Conservation (phyloP, 1,284 basidiomycete species). For the Trichosporon sp. region DNA sequence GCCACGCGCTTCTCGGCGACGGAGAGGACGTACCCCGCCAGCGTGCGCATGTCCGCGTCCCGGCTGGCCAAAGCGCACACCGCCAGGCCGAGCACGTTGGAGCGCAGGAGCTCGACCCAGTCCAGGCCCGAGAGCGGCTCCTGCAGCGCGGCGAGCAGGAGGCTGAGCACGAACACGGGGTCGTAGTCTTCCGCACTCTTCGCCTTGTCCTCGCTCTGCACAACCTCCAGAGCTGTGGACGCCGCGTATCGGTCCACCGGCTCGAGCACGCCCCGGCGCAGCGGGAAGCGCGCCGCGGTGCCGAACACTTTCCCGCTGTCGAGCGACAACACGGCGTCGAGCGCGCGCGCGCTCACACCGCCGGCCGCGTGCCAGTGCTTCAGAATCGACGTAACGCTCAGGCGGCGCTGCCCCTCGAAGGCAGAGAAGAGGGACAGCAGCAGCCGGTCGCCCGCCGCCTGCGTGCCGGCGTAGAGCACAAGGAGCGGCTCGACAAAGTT, state of each 20-base stretch:
- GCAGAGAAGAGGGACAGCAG: constrained; percentile 70
- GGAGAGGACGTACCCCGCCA: constrained; percentile 47
- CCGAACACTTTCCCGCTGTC: constrained; percentile 66
- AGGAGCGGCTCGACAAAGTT: constrained; percentile 73
- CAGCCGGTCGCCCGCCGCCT: constrained; percentile 60
- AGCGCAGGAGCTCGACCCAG: constrained; percentile 81
- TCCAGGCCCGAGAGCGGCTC: constrained; percentile 61
- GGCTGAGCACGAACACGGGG: constrained; percentile 68
- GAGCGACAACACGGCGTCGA: constrained; percentile 66
- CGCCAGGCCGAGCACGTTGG: constrained; percentile 70
- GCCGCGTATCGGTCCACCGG: background rate
- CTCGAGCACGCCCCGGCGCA: constrained; percentile 16
- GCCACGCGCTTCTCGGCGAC: constrained; percentile 3
- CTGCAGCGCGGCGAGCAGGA: constrained; percentile 62
- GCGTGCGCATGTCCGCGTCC: constrained; percentile 58
- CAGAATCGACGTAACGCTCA: constrained; percentile 62
- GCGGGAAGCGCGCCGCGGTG: constrained; percentile 69
- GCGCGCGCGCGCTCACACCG: constrained; percentile 51
- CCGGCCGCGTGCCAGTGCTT: constrained; percentile 58
- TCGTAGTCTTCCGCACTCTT: constrained; percentile 60
- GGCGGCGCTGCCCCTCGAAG: constrained; percentile 68
- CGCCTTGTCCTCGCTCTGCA: constrained; percentile 32
- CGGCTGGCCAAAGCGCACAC: constrained; percentile 70
- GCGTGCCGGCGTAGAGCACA: constrained; percentile 66
- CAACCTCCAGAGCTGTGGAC: constrained; percentile 19